Evolutionary conservation across 768 basidiomycete species (phyloP).

Genomic region (Mycena indigotica): DNA sequence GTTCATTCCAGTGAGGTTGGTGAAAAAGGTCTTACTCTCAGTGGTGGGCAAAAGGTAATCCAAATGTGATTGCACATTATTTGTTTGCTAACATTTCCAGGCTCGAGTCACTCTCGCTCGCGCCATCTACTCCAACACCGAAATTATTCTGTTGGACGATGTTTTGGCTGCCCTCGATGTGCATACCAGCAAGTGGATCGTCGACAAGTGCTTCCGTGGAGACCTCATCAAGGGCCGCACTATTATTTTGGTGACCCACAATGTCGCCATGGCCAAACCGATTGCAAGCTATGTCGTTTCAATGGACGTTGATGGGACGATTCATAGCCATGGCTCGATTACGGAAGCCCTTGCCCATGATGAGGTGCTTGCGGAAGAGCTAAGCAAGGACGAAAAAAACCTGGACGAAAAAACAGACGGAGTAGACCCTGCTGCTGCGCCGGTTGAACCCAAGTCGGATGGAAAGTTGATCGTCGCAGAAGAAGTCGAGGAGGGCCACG

Average conservation of each 20-base stretch:
- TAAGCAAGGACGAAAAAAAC: constrained; percentile 42
- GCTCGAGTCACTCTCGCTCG: constrained; percentile 56
- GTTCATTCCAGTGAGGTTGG: constrained; percentile 40
- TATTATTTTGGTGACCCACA: constrained; percentile 51
- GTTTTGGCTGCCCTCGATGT: constrained; percentile 44
- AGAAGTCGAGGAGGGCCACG: constrained; percentile 60
- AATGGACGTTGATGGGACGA: constrained; percentile 43
- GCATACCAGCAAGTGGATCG: constrained; percentile 54
- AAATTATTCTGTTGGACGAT: constrained; percentile 49
- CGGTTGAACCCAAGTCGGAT: constrained; percentile 31
- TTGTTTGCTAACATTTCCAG: background rate
- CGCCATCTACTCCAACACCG: constrained; percentile 48
- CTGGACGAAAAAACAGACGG: constrained; percentile 29
- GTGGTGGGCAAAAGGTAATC: constrained; percentile 42
- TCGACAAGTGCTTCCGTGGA: constrained; percentile 49
- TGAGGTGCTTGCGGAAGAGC: constrained; percentile 44
- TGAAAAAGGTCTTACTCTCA: constrained; percentile 52
- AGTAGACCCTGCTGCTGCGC: constrained; percentile 15
- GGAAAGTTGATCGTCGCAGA: constrained; percentile 66
- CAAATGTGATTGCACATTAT: background rate
- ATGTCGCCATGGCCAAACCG: constrained; percentile 43
- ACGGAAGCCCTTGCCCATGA: constrained; percentile 41
- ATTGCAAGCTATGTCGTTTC: constrained; percentile 49
- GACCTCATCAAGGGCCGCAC: constrained; percentile 44
- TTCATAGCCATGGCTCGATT: constrained; percentile 43